Evolutionary conservation across 78 protist genomes (phyloP).

Genomic region (slime mould (Dictyostelium discoideum)): DNA sequence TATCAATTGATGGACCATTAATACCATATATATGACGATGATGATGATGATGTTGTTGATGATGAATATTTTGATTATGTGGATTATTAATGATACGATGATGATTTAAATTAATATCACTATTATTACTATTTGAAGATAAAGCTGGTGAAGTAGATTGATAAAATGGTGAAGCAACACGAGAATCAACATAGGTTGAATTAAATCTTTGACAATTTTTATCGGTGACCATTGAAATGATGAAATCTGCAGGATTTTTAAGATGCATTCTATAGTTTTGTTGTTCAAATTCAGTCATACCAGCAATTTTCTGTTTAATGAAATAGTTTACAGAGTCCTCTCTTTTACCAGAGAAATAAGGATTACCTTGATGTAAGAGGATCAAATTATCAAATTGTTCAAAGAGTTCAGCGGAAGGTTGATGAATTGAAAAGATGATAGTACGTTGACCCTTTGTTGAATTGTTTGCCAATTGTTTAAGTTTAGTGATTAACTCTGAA

Average conservation of each 20-base stretch:
- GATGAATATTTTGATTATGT: not conserved
- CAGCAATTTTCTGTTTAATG: not conserved
- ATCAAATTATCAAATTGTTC: slow-evolving; percentile 83
- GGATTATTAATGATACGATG: slow-evolving; percentile 1
- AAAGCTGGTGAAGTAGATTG: not conserved
- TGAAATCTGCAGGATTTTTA: slow-evolving; percentile 85
- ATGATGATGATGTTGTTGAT: not conserved
- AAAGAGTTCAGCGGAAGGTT: slow-evolving; percentile 91
- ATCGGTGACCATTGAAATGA: slow-evolving; percentile 66
- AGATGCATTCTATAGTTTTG: slow-evolving; percentile 26
- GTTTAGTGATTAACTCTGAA: slow-evolving; percentile 15
- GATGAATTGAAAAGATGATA: slow-evolving; percentile 88
- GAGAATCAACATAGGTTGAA: not conserved
- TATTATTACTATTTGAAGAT: not conserved
- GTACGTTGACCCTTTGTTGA: slow-evolving; percentile 43
- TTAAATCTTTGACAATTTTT: not conserved
- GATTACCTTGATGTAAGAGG: slow-evolving; percentile 82
- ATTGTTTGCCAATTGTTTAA: slow-evolving; percentile 63
- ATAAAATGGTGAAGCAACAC: not conserved
- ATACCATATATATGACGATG: not conserved
- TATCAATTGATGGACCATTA: not conserved
- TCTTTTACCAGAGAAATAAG: slow-evolving; percentile 49
- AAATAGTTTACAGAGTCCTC: slow-evolving; percentile 55
- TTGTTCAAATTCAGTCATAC: slow-evolving; percentile 28
- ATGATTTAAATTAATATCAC: not conserved